A percentile compares a stretch with the other conserved stretches of the same genome.
phyloP scores from a whole-genome alignment of 805 yeast genomes.

The Saccharomycopsis fodiens region DNA sequence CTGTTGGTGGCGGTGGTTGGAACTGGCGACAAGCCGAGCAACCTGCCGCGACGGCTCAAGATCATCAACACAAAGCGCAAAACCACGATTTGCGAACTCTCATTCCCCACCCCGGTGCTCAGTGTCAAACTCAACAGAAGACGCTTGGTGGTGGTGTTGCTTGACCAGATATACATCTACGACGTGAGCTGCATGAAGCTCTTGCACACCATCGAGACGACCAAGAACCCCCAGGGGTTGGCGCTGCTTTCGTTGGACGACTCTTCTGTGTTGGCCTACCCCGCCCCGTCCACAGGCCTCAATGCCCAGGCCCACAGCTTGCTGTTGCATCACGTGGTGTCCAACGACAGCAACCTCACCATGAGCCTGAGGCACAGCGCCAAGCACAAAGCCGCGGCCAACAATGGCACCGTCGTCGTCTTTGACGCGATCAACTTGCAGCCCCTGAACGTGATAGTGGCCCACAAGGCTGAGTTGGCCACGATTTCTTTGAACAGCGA shows the following conservation, averaged over 20 bases:
- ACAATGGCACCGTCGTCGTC: constrained; percentile 60
- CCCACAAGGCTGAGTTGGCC: constrained; percentile 75
- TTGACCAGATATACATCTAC: constrained; percentile 79
- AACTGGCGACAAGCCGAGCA: constrained; percentile 55
- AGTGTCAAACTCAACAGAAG: constrained; percentile 75
- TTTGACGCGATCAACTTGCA: constrained; percentile 69
- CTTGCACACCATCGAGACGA: constrained; percentile 58
- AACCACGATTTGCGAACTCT: constrained; percentile 73
- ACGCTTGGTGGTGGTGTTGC: constrained; percentile 66
- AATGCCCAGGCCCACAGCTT: not conserved
- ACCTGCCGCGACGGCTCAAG: constrained; percentile 50
- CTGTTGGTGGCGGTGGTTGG: constrained; percentile 82
- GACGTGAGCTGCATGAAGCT: constrained; percentile 87
- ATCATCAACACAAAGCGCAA: constrained; percentile 67
- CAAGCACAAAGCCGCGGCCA: not conserved
- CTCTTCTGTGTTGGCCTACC: constrained; percentile 46
- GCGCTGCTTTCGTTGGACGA: constrained; percentile 33
- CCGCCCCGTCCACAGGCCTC: constrained; percentile 32
- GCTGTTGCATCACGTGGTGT: constrained; percentile 13
- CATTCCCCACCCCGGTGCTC: constrained; percentile 71
- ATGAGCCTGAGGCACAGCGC: constrained; percentile 9
- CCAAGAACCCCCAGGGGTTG: constrained; percentile 34
- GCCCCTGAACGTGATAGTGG: constrained; percentile 76
- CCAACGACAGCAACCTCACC: constrained; percentile 10
- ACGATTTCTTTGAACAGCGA: constrained; percentile 61